A percentile compares a stretch with the other conserved stretches of the same genome.
Evolutionary conservation across 148 eudicot species (phyloP).

Genomic region (Amaranthus cruentus): DNA sequence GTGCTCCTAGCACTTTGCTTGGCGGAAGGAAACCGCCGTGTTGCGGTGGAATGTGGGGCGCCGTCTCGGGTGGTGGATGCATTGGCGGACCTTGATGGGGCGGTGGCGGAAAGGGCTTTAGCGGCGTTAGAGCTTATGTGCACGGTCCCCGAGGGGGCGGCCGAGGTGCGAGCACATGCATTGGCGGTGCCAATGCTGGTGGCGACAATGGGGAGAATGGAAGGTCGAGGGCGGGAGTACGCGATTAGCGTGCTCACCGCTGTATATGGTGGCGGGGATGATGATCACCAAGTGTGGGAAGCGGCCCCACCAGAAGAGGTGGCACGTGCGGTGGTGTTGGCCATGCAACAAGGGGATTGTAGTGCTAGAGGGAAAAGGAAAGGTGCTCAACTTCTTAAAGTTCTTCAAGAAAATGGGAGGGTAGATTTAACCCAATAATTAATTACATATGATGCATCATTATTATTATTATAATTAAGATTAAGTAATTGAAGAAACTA

Average conservation of each 20-base stretch:
- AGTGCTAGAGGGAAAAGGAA: constrained; percentile 77
- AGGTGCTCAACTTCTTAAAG: constrained; percentile 72
- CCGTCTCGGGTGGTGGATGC: constrained; percentile 73
- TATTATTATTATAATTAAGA: not conserved
- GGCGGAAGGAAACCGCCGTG: constrained; percentile 55
- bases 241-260: constrained; percentile 68
- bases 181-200: constrained; percentile 89
- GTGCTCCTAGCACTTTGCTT: constrained; percentile 67
- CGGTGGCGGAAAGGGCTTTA: constrained; percentile 66
- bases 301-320: constrained; percentile 79
- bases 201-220: constrained; percentile 72
- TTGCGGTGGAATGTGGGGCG: constrained; percentile 74
- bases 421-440: constrained; percentile 37
- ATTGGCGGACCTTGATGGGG: constrained; percentile 57
- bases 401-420: constrained; percentile 54
- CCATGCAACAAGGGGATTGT: constrained; percentile 75
- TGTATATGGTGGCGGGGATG: constrained; percentile 36
- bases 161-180: constrained; percentile 72
- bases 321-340: constrained; percentile 80
- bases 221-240: constrained; percentile 71
- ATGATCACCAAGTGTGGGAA: constrained; percentile 29
- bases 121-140: constrained; percentile 82
- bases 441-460: not conserved
- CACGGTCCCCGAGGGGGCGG: constrained; percentile 70
- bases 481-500: no score